phyloP scores from a whole-genome alignment of 139 green algal genomes.

The Dunaliella sp. region DNA sequence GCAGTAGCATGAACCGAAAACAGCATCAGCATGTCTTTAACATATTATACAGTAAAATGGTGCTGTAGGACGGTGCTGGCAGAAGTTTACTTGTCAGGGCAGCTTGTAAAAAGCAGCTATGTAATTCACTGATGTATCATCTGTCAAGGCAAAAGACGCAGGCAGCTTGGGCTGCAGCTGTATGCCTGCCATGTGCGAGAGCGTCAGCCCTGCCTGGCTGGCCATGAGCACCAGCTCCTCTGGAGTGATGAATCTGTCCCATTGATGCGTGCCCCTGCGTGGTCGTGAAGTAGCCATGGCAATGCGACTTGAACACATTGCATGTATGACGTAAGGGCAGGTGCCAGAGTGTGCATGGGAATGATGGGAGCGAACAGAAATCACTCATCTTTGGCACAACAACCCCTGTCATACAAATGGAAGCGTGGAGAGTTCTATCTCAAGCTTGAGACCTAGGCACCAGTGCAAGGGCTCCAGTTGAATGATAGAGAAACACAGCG shows the following conservation, averaged over 20 bases:
- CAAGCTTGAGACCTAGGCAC: too few species aligned
- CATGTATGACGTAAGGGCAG: neutral
- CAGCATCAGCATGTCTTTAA: too few species aligned
- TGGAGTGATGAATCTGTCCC: conserved; percentile 89
- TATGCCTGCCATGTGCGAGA: conserved; percentile 60
- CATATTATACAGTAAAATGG: too few species aligned
- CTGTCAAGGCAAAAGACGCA: conserved; percentile 49
- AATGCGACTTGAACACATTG: neutral
- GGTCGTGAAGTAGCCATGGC: neutral
- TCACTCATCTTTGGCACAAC: neutral
- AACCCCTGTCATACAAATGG: neutral
- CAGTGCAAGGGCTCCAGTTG: too few species aligned
- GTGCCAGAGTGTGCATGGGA: neutral
- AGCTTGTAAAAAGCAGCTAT: conserved; percentile 46
- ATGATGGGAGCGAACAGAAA: neutral
- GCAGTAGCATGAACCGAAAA: too few species aligned
- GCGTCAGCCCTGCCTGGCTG: conserved; percentile 12
- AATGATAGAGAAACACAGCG: too few species aligned
- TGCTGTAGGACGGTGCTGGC: too few species aligned
- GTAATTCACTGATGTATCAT: conserved; percentile 78
- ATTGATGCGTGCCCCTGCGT: conserved; percentile 77
- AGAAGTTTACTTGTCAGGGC: too few species aligned
- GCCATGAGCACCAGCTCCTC: conserved; percentile 69
- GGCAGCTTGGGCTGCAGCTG: conserved; percentile 40
- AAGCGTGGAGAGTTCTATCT: too few species aligned